Evolutionary conservation across 2,329 filamentous ascomycete species (phyloP).

Genomic region (Penicillium italicum): DNA sequence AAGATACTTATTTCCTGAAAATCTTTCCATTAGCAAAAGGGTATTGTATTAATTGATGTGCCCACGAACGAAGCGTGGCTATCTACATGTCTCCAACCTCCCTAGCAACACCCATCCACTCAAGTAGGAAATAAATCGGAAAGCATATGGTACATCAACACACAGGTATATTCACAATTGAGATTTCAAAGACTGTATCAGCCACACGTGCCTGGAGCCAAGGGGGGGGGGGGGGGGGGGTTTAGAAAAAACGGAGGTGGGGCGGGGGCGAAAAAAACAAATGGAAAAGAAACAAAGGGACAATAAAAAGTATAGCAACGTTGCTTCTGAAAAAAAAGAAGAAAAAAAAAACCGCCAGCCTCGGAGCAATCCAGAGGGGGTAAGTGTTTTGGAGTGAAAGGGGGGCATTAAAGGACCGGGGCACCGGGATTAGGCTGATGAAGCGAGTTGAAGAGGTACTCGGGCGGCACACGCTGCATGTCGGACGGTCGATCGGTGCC

Average conservation of each 20-base stretch:
- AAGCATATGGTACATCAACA: conserved; percentile 13
- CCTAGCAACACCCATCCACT: conserved; percentile 14
- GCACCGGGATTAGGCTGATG: conserved; percentile 35
- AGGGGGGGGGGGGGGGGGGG: not conserved
- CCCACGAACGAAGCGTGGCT: conserved; percentile 12
- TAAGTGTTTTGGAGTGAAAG: conserved; percentile 13
- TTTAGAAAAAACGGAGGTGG: conserved; percentile 11
- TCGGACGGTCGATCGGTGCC: conserved; percentile 47
- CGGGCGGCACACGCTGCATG: conserved; percentile 46
- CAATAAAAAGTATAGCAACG: conserved; percentile 36
- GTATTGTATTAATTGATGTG: conserved; percentile 11
- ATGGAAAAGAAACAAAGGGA: conserved; percentile 24
- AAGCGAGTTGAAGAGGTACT: conserved; percentile 45
- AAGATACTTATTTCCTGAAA: not conserved
- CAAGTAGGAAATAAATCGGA: conserved; percentile 5
- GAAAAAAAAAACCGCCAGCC: conserved; percentile 18
- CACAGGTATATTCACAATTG: conserved; percentile 10
- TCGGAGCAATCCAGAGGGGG: conserved; percentile 8
- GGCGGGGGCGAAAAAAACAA: conserved; percentile 20
- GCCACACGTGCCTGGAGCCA: not conserved
- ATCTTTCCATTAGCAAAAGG: conserved; percentile 3
- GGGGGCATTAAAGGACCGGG: conserved; percentile 32
- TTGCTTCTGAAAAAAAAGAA: conserved; percentile 29
- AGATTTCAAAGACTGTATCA: not conserved
- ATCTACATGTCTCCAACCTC: conserved; percentile 24